Base-by-base conservation (phyloP, 164 flowering plant species). In the Chimonanthus praecox region DNA sequence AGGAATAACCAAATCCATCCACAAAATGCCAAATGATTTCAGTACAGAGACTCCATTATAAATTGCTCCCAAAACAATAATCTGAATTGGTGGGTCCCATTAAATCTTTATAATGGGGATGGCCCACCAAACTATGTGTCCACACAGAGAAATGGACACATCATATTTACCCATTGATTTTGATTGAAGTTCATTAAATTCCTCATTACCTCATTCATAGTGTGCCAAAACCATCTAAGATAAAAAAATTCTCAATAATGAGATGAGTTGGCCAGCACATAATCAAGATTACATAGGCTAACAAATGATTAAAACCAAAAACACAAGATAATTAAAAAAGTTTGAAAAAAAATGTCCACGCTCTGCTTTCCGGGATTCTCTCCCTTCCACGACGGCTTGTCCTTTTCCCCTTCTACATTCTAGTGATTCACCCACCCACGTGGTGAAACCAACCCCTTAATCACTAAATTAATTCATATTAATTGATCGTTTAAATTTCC, bases 341-440 rank as follows among this genome's bases (percentile, higher is more conserved):
- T 20, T 6, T 1, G 9, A 43, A 43, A 43, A 43, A 45, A 45
- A 33, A 65, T 65, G 68, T 45, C 68, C 68, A 65, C 68, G 68
- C 68, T 65, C 68, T 2, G 68, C 68, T 65, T 65, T 65, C 68
- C 49, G 68, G 68, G 48, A 65, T 65, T 65, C 68, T 65, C 68
- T 65, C 68, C 45, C 16, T 65, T 45, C 68, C 68, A 65, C 68
- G 68, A 65, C 18, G 47, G 16, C 48, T 65, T 45, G 68, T 65
- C 68, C 68, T 65, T 65, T 65, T 45, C 68, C 45, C 45, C 15
- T 54, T 54, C 11, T 54, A 43, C 49, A 65, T 65, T 65, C 68
- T 44, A 65, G 48, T 45, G 68, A 43, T 45, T 65, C 15, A 45
- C 48, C 68, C 68, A 65, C 68, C 16, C 66, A 63, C 33, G 8